phyloP scores from a whole-genome alignment of 257 asterid genomes.

The Coffea eugenioides region DNA sequence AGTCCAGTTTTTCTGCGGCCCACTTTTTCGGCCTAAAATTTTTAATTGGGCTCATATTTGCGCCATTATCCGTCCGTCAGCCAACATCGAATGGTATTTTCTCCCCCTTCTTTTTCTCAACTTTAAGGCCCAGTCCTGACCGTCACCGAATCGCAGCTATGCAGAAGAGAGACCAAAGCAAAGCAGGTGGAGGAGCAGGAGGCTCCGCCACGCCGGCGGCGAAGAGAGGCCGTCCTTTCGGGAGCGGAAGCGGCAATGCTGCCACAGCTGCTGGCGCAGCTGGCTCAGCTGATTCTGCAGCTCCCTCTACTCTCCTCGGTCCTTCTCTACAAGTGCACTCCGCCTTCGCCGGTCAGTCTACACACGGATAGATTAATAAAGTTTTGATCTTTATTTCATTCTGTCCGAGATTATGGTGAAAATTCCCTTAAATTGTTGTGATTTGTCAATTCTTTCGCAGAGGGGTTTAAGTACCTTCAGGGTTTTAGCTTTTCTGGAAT shows the following conservation, averaged over 20 bases:
- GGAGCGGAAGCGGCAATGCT: slow-evolving; percentile 57
- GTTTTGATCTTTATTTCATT: slow-evolving; percentile 5
- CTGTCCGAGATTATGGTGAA: background rate
- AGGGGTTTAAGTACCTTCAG: background rate
- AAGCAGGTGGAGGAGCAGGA: slow-evolving; percentile 60
- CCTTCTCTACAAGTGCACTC: slow-evolving; percentile 92
- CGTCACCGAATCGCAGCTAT: slow-evolving; percentile 27
- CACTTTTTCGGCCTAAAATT: background rate
- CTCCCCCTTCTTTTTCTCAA: background rate
- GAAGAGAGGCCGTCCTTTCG: slow-evolving; percentile 90
- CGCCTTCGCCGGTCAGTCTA: slow-evolving; percentile 73
- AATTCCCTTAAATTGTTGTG: background rate
- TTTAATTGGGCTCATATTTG: background rate
- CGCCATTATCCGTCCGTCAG: background rate
- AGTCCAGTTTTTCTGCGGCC: background rate
- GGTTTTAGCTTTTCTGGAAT: background rate
- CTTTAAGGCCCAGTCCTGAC: background rate
- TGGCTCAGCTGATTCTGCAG: slow-evolving; percentile 52
- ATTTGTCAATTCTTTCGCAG: background rate
- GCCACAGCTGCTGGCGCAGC: slow-evolving; percentile 28
- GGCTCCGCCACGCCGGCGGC: slow-evolving; percentile 76
- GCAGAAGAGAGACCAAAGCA: slow-evolving; percentile 87
- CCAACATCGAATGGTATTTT: background rate
- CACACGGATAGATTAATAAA: background rate
- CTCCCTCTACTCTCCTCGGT: slow-evolving; percentile 81